These are phyloP conservation scores for Polygonum maritimum DNA, from an alignment of 148 eudicot species.

Conservation along the genomic window DNA sequence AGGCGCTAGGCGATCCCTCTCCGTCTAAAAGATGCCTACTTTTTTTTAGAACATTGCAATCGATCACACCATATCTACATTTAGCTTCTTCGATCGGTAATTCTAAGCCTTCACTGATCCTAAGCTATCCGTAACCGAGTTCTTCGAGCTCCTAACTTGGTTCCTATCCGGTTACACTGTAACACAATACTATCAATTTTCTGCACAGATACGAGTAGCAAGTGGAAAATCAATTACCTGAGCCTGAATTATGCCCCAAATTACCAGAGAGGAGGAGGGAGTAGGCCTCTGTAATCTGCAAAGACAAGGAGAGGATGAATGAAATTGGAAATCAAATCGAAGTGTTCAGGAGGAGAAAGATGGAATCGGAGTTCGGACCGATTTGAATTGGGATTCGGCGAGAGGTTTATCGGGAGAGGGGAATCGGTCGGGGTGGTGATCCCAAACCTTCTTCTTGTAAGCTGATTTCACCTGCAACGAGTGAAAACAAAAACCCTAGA, in stretches of 20 bases:
- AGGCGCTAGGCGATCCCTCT: no score
- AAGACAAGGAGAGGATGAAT: neutral
- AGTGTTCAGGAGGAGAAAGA: neutral
- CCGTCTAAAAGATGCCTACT: no score
- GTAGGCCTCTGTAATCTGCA: slow-evolving; percentile 88
- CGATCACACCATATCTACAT: no score
- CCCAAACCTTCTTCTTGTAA: slow-evolving; percentile 56
- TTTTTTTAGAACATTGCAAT: no score
- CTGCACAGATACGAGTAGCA: no score
- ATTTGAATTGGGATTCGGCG: slow-evolving; percentile 53
- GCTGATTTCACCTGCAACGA: slow-evolving; percentile 57
- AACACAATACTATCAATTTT: no score
- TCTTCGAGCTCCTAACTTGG: no score
- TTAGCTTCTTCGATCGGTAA: no score
- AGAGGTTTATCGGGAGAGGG: slow-evolving; percentile 30
- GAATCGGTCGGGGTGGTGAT: slow-evolving; percentile 64
- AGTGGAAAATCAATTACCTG: slow-evolving; percentile 24
- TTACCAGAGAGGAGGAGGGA: slow-evolving; percentile 44
- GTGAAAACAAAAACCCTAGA: neutral
- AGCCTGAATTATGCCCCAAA: slow-evolving; percentile 21
- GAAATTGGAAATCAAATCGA: neutral
- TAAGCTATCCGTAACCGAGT: no score
- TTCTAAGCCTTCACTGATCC: no score
- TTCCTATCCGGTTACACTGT: no score
- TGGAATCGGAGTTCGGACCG: slow-evolving; percentile 21